Percentiles rank a stretch among this genome's conserved stretches.
phyloP scores from a whole-genome alignment of 352 stramenopile genomes.

The Elongisporangium anandrum region DNA sequence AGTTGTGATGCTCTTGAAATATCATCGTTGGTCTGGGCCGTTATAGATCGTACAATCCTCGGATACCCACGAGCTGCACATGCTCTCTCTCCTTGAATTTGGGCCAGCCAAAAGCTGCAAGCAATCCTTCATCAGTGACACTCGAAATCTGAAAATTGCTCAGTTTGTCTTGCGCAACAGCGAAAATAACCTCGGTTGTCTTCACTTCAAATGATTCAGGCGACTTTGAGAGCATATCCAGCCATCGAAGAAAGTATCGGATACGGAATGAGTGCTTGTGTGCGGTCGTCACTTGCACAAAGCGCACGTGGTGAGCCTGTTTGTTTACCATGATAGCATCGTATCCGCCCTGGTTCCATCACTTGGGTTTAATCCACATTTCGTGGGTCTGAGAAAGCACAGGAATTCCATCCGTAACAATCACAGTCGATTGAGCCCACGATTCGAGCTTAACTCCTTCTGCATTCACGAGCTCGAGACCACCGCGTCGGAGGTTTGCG shows the following conservation, averaged over 20 bases:
- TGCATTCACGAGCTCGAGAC: constrained; percentile 10
- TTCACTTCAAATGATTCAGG: background rate
- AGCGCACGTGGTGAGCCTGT: constrained; percentile 7
- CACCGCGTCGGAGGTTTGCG: constrained; percentile 11
- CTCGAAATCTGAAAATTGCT: background rate
- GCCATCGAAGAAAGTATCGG: constrained; percentile 10
- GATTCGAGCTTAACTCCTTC: background rate
- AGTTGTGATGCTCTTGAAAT: background rate
- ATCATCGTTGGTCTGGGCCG: too few relatives aligned
- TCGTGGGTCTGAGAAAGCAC: constrained; percentile 7
- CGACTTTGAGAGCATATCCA: constrained; percentile 3
- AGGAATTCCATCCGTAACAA: constrained; percentile 5
- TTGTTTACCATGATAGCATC: constrained; percentile 19
- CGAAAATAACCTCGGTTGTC: background rate
- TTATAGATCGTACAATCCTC: background rate
- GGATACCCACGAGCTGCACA: background rate
- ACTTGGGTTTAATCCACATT: constrained; percentile 13
- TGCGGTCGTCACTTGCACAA: constrained; percentile 17
- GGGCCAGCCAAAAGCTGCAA: background rate
- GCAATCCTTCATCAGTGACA: constrained; percentile 1
- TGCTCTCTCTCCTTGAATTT: constrained; percentile 6
- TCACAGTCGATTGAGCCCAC: constrained; percentile 2
- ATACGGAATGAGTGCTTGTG: constrained; percentile 13
- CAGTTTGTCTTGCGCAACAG: background rate
- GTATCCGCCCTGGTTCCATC: constrained; percentile 17